Evolutionary conservation across 495 filamentous ascomycete genomes (phyloP).

Genomic region (Talaromyces liani): DNA sequence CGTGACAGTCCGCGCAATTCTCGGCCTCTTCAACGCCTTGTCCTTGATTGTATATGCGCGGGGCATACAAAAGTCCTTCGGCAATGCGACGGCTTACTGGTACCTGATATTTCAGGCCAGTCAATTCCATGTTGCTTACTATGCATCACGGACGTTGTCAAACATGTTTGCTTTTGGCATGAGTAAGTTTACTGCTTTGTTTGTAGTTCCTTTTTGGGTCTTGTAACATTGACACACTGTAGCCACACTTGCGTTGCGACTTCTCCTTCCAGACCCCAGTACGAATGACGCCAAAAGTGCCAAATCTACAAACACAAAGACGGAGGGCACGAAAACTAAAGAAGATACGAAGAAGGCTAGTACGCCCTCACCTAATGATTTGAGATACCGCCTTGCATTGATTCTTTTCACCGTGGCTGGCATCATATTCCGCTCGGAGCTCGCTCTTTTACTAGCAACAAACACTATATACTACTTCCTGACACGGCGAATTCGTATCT

Average conservation of each 20-base stretch:
- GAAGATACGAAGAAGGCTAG: not conserved
- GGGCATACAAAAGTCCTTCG: conserved; percentile 61
- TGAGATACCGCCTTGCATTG: conserved; percentile 47
- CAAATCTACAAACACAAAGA: not conserved
- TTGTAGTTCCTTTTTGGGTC: not conserved
- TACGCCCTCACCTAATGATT: conserved; percentile 4
- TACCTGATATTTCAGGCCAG: conserved; percentile 73
- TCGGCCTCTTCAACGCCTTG: conserved; percentile 71
- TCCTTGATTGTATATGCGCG: conserved; percentile 57
- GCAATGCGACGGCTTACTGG: conserved; percentile 65
- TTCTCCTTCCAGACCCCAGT: conserved; percentile 53
- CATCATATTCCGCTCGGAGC: conserved; percentile 81
- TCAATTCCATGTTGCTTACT: conserved; percentile 93
- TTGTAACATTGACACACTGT: conserved; percentile 5
- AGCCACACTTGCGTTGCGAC: conserved; percentile 65
- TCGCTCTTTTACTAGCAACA: conserved; percentile 68
- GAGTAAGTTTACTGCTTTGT: conserved; percentile 37
- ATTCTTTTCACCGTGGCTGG: conserved; percentile 74
- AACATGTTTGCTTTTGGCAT: conserved; percentile 96
- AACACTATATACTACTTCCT: conserved; percentile 45
- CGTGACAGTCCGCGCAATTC: conserved; percentile 57
- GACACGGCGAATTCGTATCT: conserved; percentile 45
- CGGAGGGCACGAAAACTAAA: not conserved
- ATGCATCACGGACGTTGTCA: conserved; percentile 84
- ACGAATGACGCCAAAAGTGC: conserved; percentile 19